A percentile compares a stretch with the other conserved stretches of the same genome.
Conservation (phyloP, 768 basidiomycete genomes). For the Boletellus emodensis region DNA sequence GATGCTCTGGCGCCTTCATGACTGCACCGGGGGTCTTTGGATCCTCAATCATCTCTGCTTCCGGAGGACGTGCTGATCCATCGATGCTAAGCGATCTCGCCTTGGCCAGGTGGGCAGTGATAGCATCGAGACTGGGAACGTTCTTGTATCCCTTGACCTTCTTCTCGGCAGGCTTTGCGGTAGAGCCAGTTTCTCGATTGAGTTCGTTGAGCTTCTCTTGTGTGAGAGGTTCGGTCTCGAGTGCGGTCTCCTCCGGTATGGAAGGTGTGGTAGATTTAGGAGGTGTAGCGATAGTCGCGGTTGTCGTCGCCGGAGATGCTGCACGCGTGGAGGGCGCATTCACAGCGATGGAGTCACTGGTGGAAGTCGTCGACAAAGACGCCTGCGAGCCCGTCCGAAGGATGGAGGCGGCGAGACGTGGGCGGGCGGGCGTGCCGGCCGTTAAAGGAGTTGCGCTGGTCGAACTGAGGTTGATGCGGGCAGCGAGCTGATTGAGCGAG, state of each 20-base stretch:
- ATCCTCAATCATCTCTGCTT: constrained; percentile 75
- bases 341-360: constrained; percentile 61
- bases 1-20: constrained; percentile 70
- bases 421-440: constrained; percentile 40
- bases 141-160: constrained; percentile 76
- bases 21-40: constrained; percentile 77
- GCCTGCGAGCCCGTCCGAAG: constrained; percentile 59
- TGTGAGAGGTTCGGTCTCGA: constrained; percentile 49
- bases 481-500: constrained; percentile 78
- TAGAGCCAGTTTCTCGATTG: constrained; percentile 46
- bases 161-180: constrained; percentile 29
- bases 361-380: constrained; percentile 46
- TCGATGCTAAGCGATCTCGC: constrained; percentile 56
- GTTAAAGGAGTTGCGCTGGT: constrained; percentile 20
- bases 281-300: constrained; percentile 40
- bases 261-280: constrained; percentile 40
- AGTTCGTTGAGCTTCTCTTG: constrained; percentile 62
- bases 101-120: constrained; percentile 75
- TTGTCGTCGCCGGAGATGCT: constrained; percentile 55
- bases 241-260: constrained; percentile 34
- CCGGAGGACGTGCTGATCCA: constrained; percentile 66
- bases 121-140: constrained; percentile 80
- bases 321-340: constrained; percentile 66
- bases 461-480: constrained; percentile 57
- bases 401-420: constrained; percentile 69